A percentile compares a stretch with the other conserved stretches of the same genome.
phyloP scores from a whole-genome alignment of 495 filamentous ascomycete species.

The Astrothelium subdiscretum region DNA sequence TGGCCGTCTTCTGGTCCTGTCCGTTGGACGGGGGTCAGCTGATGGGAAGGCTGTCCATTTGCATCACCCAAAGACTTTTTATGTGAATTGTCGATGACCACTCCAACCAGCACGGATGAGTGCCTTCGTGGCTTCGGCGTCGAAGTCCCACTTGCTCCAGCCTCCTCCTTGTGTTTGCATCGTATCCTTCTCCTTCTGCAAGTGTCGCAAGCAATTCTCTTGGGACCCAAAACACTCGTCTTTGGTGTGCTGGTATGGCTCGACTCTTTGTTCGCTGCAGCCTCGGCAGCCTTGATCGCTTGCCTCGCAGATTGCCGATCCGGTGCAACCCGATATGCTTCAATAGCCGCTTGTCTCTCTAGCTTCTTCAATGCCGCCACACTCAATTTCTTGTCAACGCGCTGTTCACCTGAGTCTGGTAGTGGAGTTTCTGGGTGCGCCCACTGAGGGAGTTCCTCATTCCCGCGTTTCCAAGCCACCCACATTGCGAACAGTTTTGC shows the following conservation, averaged over 20 bases:
- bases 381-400: constrained; percentile 26
- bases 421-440: constrained; percentile 32
- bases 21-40: neutral
- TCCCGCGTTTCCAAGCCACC: constrained; percentile 64
- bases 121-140: neutral
- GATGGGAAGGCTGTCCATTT: constrained; percentile 10
- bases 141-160: constrained; percentile 2
- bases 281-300: constrained; percentile 11
- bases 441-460: constrained; percentile 57
- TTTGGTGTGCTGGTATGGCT: constrained; percentile 29
- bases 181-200: constrained; percentile 33
- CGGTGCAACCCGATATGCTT: constrained; percentile 17
- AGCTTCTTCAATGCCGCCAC: constrained; percentile 23
- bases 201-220: constrained; percentile 34
- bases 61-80: constrained; percentile 6
- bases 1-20: constrained; percentile 6
- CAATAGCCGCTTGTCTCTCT: constrained; percentile 22
- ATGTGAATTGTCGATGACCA: neutral
- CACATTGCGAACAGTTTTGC: constrained; percentile 56
- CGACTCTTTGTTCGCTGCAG: constrained; percentile 4
- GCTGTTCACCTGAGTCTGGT: constrained; percentile 16
- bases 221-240: constrained; percentile 33
- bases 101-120: neutral
- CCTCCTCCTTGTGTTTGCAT: constrained; percentile 36
- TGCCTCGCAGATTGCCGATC: constrained; percentile 21